Percentiles rank a stretch among this genome's conserved stretches.
Evolutionary conservation across 495 filamentous ascomycete genomes (phyloP).

Genomic region (Jackrogersella minutella): DNA sequence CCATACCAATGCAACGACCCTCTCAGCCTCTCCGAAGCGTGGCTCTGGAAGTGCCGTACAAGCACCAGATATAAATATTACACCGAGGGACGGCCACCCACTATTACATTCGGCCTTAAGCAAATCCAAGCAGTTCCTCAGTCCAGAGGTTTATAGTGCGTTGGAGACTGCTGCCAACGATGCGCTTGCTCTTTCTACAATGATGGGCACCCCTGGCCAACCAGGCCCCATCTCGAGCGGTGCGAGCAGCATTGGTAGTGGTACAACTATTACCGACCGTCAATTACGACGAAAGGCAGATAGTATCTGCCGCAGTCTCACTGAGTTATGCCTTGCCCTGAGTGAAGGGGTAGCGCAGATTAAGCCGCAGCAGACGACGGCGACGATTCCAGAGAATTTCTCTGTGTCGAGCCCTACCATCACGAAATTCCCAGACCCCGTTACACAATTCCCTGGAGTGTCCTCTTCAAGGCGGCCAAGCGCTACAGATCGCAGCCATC

Average conservation of each 20-base stretch:
- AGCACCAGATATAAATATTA: conserved; percentile 42
- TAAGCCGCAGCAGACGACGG: conserved; percentile 46
- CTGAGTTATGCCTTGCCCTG: conserved; percentile 88
- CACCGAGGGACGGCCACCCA: conserved; percentile 68
- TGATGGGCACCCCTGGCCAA: conserved; percentile 72
- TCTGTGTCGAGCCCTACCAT: conserved; percentile 47
- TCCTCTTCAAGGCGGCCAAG: conserved; percentile 47
- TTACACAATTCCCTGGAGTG: conserved; percentile 29
- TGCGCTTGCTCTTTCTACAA: conserved; percentile 74
- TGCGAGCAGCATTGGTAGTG: conserved; percentile 68
- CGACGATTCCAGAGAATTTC: conserved; percentile 41
- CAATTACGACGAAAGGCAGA: conserved; percentile 90
- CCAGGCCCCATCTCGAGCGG: conserved; percentile 67
- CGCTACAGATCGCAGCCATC: conserved; percentile 42
- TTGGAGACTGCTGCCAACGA: conserved; percentile 85
- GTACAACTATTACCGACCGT: conserved; percentile 72
- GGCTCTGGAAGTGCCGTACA: conserved; percentile 58
- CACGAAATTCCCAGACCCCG: conserved; percentile 37
- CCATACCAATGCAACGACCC: conserved; percentile 89
- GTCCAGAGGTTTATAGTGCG: conserved; percentile 75
- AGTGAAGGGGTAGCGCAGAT: conserved; percentile 62
- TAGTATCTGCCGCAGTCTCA: conserved; percentile 89
- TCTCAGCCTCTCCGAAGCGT: conserved; percentile 85
- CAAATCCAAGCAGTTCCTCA: conserved; percentile 74
- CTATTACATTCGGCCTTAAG: conserved; percentile 79